phyloP scores from a whole-genome alignment of 1,284 basidiomycete species.

The Rhodofomes roseus region DNA sequence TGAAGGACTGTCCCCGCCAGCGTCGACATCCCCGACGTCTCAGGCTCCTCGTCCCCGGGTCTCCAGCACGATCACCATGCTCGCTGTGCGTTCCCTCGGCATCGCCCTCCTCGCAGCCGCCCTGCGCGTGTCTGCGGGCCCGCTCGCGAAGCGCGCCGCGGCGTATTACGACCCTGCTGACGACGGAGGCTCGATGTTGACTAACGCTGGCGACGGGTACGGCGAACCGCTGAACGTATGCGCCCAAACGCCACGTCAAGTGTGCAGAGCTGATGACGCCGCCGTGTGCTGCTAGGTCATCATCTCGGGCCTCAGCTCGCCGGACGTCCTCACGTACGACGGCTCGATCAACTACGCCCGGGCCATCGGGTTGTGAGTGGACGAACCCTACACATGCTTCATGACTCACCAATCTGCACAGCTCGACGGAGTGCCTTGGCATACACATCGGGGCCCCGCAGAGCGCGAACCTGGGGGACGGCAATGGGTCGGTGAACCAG shows the following conservation, averaged over 20 bases:
- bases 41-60: background rate
- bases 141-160: constrained; percentile 11
- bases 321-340: constrained; percentile 59
- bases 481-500: constrained; percentile 57
- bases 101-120: constrained; percentile 1
- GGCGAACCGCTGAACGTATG: constrained; percentile 72
- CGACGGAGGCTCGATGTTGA: constrained; percentile 52
- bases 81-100: background rate
- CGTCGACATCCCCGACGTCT: background rate
- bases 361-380: constrained; percentile 60
- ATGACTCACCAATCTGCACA: constrained; percentile 19
- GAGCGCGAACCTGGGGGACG: constrained; percentile 70
- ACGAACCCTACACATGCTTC: too few relatives aligned
- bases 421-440: constrained; percentile 71
- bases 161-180: constrained; percentile 42
- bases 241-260: background rate
- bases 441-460: constrained; percentile 63
- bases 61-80: background rate
- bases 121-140: background rate
- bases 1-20: background rate
- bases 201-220: constrained; percentile 39
- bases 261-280: constrained; percentile 20
- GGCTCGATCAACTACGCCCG: constrained; percentile 57
- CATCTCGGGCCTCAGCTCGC: constrained; percentile 61
- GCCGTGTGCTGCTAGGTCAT: constrained; percentile 46